Conservation (phyloP, 306 rosid genomes). For the Malus sylvestris region DNA sequence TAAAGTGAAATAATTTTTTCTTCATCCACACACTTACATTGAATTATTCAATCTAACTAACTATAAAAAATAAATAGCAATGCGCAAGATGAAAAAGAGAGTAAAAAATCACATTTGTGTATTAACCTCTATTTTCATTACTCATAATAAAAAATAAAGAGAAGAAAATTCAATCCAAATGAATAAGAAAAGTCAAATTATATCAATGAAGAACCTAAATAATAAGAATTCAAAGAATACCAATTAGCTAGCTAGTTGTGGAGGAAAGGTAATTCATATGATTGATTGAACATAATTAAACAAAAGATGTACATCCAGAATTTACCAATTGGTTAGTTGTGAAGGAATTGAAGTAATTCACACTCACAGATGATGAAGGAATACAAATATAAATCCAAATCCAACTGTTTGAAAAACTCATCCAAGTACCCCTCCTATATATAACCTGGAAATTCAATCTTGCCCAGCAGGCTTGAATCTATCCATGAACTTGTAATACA, state of each 20-base stretch:
- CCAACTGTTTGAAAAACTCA: constrained; percentile 16
- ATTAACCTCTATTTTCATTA: background rate
- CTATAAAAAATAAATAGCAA: background rate
- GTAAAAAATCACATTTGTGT: background rate
- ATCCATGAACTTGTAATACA: background rate
- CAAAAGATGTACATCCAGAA: background rate
- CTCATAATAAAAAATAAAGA: background rate
- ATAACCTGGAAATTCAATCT: background rate
- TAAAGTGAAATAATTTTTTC: too few relatives aligned
- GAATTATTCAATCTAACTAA: too few relatives aligned
- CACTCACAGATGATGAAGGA: background rate
- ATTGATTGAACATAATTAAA: background rate
- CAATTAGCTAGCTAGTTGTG: background rate
- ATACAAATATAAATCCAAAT: constrained; percentile 7
- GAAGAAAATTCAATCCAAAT: background rate
- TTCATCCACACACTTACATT: background rate
- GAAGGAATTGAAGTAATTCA: background rate
- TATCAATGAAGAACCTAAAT: background rate
- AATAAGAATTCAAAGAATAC: background rate
- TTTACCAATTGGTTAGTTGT: background rate
- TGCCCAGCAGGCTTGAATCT: background rate
- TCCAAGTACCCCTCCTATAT: background rate
- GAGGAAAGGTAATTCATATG: background rate
- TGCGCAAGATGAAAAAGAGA: background rate
- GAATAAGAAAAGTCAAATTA: background rate